Percentiles rank a stretch among this genome's conserved stretches.
These are phyloP conservation scores for Neonectria magnoliae DNA, from an alignment of 2,329 filamentous ascomycete species.

Conservation along the genomic window DNA sequence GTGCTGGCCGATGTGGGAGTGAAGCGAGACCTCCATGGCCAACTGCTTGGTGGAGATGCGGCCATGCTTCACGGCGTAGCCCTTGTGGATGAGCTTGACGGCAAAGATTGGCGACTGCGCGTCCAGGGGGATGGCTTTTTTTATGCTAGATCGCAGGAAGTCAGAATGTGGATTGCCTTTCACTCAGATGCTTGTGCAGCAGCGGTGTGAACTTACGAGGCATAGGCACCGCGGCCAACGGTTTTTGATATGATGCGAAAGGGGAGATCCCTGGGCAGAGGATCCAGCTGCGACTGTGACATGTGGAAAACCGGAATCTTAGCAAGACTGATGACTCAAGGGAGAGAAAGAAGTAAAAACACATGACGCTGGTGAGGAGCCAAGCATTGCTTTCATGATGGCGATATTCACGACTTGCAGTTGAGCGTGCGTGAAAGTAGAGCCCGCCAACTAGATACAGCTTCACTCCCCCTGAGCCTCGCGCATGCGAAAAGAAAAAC, in stretches of 20 bases:
- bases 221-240: conserved; percentile 95
- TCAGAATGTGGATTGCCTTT: not conserved
- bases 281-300: conserved; percentile 86
- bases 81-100: conserved; percentile 98
- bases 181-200: not conserved
- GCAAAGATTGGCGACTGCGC: conserved; percentile 82
- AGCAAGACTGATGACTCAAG: not conserved
- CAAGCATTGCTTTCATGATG: not conserved
- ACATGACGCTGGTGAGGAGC: not conserved
- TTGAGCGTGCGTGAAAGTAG: not conserved
- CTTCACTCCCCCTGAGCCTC: not conserved
- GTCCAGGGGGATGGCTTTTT: conserved; percentile 85
- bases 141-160: conserved; percentile 69
- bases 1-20: conserved; percentile 88
- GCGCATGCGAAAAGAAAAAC: conserved; percentile 2
- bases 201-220: conserved; percentile 72
- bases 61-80: conserved; percentile 89
- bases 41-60: conserved; percentile 90
- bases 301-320: conserved; percentile 46
- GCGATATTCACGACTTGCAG: conserved; percentile 4
- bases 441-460: not conserved
- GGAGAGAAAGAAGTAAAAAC: conserved; percentile 7
- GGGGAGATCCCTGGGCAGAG: conserved; percentile 84
- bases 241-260: conserved; percentile 97
- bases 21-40: conserved; percentile 88